Base-by-base conservation (phyloP, 768 basidiomycete species). In the Rhizopogon vulgaris region DNA sequence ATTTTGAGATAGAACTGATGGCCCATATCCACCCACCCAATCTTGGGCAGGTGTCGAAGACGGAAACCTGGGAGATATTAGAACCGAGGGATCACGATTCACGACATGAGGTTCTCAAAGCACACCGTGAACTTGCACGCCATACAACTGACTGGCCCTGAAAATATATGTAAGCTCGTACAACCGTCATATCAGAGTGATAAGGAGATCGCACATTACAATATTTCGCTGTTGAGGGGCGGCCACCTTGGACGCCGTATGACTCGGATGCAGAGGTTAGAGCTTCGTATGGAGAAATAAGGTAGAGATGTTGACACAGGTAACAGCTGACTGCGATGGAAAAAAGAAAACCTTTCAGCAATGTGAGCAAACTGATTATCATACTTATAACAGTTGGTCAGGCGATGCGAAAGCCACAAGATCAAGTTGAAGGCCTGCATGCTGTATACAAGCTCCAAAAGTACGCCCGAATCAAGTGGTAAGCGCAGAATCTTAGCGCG, bases 1-100 rank as follows among this genome's bases (percentile, higher is more conserved):
- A 51, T 36, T 28, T 37, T 10, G 24, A 51, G 11, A 15, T 51
- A 51, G 34, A 51, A 51, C 24, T 36, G 51, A 28, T 49, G 42
- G n/a, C 49, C 32, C 14, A 51, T 17, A 28, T 48, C 6, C 24
- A 27, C 30, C 43, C 42, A 48, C 25, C 51, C 51, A 9, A 51
- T 28, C 22, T 51, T 51, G 14, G 51, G 51, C 34, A 38, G 46
- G 18, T 48, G 51, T 18, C 34, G 47, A 17, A 51, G 27, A 27
- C 30, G 34, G 17, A 51, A 25, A 7, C 37, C 51, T 51, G n/a
- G 22, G 14, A 24, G 15, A 15, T 15, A 15, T 46, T 22, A 46
- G 45, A 46, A 36, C 30, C 8, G 32, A 34, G 14, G 22, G 32
- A 32, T 22, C 22, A 22, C n/a, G n/a, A 22, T 24, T 34, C 18